phyloP scores from a whole-genome alignment of 164 flowering plant species.

The Magnolia changhungtana region DNA sequence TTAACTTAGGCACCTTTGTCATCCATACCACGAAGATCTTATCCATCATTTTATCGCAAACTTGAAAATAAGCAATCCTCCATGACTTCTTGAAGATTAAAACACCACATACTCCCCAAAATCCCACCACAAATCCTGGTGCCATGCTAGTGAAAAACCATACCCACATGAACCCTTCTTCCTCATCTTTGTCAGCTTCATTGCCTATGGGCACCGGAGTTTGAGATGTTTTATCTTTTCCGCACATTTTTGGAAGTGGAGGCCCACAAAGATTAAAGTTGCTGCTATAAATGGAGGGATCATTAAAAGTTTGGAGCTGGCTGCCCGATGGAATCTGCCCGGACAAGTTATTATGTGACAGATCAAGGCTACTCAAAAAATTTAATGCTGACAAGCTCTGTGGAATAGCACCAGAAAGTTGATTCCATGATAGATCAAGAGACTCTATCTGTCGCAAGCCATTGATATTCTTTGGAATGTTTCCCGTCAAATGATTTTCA shows the following conservation, averaged over 20 bases:
- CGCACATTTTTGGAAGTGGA: conserved; percentile 4
- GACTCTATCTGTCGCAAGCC: conserved; percentile 2
- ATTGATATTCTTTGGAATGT: conserved; percentile 11
- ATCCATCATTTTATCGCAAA: conserved; percentile 1
- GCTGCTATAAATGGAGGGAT: conserved; percentile 5
- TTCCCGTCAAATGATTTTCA: conserved; percentile 8
- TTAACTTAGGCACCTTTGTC: neutral
- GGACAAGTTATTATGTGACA: conserved; percentile 10
- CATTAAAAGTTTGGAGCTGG: conserved; percentile 1
- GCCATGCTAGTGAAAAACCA: conserved; percentile 12
- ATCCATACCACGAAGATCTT: neutral
- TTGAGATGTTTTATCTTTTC: neutral
- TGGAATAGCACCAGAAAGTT: conserved; percentile 5
- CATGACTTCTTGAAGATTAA: conserved; percentile 11
- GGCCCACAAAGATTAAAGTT: conserved; percentile 13
- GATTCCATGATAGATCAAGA: conserved; percentile 7
- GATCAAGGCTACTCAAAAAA: neutral
- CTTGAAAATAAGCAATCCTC: conserved; percentile 9
- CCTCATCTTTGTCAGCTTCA: neutral
- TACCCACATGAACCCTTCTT: neutral
- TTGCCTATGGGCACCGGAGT: no score
- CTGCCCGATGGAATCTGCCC: conserved; percentile 3
- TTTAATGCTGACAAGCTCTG: neutral
- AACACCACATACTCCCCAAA: conserved; percentile 6
- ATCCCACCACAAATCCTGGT: conserved; percentile 15